phyloP scores from a whole-genome alignment of 345 rosid genomes.

The Corchorus olitorius region DNA sequence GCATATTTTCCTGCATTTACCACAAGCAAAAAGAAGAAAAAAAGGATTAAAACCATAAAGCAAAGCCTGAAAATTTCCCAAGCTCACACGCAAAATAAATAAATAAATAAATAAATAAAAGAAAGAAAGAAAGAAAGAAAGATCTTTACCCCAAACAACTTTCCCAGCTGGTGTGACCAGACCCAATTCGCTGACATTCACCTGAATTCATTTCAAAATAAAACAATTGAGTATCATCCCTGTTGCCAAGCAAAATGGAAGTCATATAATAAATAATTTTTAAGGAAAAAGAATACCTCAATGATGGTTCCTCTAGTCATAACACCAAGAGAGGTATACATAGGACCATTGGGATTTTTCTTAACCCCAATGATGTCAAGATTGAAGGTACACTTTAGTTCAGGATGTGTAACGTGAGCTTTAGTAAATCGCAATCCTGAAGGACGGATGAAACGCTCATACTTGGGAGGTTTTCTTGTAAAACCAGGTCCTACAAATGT shows the following conservation, averaged over 20 bases:
- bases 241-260: neutral
- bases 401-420: constrained; percentile 94
- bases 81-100: neutral
- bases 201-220: constrained; percentile 53
- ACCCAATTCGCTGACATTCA: constrained; percentile 93
- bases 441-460: constrained; percentile 91
- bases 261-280: neutral
- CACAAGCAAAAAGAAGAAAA: neutral
- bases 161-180: constrained; percentile 91
- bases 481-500: constrained; percentile 90
- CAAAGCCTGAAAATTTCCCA: neutral
- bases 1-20: constrained; percentile 81
- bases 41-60: neutral
- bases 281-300: constrained; percentile 46
- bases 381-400: constrained; percentile 82
- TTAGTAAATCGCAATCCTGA: constrained; percentile 88
- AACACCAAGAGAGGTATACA: constrained; percentile 90
- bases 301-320: constrained; percentile 90
- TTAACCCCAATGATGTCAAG: constrained; percentile 84
- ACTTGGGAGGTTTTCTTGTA: constrained; percentile 95
- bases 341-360: constrained; percentile 95
- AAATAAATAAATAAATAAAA: too few species aligned
- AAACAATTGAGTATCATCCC: neutral
- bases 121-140: too few species aligned
- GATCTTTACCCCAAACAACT: constrained; percentile 87